Conservation (phyloP, 345 rosid genomes). For the Mangifera indica region DNA sequence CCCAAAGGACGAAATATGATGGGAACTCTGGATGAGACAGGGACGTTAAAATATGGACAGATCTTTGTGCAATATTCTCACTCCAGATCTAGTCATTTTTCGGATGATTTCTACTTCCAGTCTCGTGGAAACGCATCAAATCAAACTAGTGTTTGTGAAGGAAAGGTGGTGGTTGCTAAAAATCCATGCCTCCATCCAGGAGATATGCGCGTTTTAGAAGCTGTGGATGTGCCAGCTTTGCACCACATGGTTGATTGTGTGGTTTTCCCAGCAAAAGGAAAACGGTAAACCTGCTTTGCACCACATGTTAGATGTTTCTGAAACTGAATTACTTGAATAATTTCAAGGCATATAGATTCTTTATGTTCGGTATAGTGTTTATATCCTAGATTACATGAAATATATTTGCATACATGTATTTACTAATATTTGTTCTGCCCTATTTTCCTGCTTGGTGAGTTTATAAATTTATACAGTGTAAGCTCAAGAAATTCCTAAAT, state of each 20-base stretch:
- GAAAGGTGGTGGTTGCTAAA: conserved; percentile 22
- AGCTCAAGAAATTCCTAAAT: too few relatives aligned
- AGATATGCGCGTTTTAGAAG: conserved; percentile 26
- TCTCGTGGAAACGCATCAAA: neutral
- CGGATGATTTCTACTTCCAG: conserved; percentile 16
- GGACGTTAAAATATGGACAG: conserved; percentile 31
- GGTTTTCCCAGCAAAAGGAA: conserved; percentile 49
- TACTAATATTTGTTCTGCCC: neutral
- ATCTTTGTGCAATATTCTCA: conserved; percentile 24
- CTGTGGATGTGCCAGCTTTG: conserved; percentile 25
- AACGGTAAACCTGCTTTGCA: conserved; percentile 26
- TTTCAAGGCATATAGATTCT: neutral
- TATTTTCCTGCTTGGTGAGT: too few relatives aligned
- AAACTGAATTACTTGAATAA: neutral
- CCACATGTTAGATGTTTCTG: neutral
- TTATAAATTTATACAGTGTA: too few relatives aligned
- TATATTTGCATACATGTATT: too few relatives aligned
- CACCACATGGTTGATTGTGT: conserved; percentile 34
- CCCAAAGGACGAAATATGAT: conserved; percentile 22
- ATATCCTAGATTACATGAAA: too few relatives aligned
- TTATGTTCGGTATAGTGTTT: neutral
- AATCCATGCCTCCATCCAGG: conserved; percentile 44
- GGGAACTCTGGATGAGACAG: conserved; percentile 35
- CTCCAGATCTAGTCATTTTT: conserved; percentile 1
- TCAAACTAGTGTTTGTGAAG: neutral